Evolutionary conservation across 495 filamentous ascomycete species (phyloP), one percentile per base, ranked within the genome.

Genomic region (Penicillium cinerascens): DNA sequence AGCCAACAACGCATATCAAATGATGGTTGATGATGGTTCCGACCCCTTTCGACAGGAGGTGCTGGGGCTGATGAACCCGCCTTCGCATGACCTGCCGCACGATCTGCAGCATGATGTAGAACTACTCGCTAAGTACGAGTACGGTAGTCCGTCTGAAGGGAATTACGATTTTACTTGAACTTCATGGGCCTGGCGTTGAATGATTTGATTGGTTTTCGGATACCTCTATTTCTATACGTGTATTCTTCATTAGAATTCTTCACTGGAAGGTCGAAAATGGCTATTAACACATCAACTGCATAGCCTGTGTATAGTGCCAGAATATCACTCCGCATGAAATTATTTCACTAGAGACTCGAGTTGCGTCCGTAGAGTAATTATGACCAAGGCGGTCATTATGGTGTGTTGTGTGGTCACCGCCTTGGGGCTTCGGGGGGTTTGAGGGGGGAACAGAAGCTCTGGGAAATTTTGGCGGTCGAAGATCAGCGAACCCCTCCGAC

Each of bases 401-500:
- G n/a, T 18, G 37, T 10, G 37, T 39, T 6, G 27, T 33, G 29
- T 37, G 55, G 67, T 72, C 69, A 72, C 67, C 71, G 71, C 71
- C 69, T 70, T 65, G 55, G 60, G 60, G 44, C 42, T 58, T 52
- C 50, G 51, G 54, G 60, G 60, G 52, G 53, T 44, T 56, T 58
- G 53, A 54, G 53, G 56, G 63, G 60, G 56, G 55, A 63, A 60
- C 56, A 69, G 67, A 65, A 72, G 70, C 72, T 73, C 61, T 67
- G 67, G 72, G 72, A 74, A 75, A 75, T 75, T 75, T 75, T 75
- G 72, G 70, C 66, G 57, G 59, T 62, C 56, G 49, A 59, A 61
- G 60, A 66, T 59, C 63, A 64, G 56, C 55, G 53, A 61, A 61
- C 63, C 63, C 63, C 63, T 66, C 63, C 55, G 63, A 64, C 57